Percentiles rank a stretch among this genome's conserved stretches.
Conservation (phyloP, 148 eudicot genomes). For the Rhododendron henanense region DNA sequence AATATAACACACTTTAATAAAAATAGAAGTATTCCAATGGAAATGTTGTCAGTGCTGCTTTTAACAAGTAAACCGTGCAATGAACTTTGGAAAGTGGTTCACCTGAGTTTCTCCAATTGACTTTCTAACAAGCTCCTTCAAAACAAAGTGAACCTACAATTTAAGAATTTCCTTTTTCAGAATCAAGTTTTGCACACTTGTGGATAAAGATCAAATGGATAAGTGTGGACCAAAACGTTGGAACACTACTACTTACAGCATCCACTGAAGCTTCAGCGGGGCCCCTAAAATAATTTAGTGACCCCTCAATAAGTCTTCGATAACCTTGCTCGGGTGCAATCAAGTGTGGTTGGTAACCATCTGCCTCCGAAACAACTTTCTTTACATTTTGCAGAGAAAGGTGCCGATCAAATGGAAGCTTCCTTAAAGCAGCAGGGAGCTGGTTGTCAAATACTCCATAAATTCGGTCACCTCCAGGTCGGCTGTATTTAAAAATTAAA, state of each 20-base stretch:
- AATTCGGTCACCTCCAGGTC: constrained; percentile 77
- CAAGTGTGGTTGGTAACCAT: constrained; percentile 85
- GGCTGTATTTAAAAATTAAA: constrained; percentile 36
- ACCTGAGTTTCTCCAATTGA: constrained; percentile 70
- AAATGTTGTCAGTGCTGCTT: neutral
- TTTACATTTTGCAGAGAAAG: constrained; percentile 64
- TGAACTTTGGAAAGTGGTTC: constrained; percentile 11
- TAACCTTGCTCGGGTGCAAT: constrained; percentile 90
- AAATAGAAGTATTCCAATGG: neutral
- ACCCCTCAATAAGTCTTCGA: constrained; percentile 71
- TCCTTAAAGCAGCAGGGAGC: constrained; percentile 78
- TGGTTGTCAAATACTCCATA: constrained; percentile 87
- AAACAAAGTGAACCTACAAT: constrained; percentile 63
- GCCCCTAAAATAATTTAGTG: constrained; percentile 62
- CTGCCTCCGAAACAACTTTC: constrained; percentile 65
- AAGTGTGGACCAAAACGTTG: neutral
- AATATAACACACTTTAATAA: neutral
- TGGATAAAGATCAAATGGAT: neutral
- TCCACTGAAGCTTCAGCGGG: constrained; percentile 87
- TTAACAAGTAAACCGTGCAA: neutral
- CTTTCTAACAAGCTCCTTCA: constrained; percentile 79
- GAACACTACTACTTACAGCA: constrained; percentile 47
- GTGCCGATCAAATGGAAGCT: constrained; percentile 82
- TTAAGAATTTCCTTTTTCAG: neutral
- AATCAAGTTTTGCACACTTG: neutral